A percentile compares a stretch with the other conserved stretches of the same genome.
phyloP scores from a whole-genome alignment of 1,139 yeast genomes.

The Yamadazyma jaroonii region DNA sequence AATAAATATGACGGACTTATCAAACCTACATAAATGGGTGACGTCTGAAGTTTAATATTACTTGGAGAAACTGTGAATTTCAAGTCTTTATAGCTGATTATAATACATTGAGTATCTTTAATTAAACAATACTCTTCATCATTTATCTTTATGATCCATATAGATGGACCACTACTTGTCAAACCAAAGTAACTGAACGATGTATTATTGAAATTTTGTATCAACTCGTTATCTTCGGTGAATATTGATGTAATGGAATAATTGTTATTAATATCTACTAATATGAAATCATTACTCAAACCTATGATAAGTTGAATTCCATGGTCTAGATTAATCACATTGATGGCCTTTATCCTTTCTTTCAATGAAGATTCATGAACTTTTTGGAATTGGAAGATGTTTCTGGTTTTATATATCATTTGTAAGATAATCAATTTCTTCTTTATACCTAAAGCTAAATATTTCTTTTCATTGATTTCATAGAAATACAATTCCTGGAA shows the following conservation, averaged over 20 bases:
- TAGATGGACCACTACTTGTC: slow-evolving; percentile 19
- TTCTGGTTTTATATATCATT: slow-evolving; percentile 29
- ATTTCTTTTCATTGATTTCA: slow-evolving; percentile 17
- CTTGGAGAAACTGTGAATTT: slow-evolving; percentile 16
- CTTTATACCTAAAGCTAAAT: slow-evolving; percentile 29
- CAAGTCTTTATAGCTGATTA: slow-evolving; percentile 10
- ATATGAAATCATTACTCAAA: slow-evolving; percentile 23
- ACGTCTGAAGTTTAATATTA: slow-evolving; percentile 23
- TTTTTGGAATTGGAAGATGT: slow-evolving; percentile 26
- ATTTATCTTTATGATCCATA: slow-evolving; percentile 20
- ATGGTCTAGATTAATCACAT: slow-evolving; percentile 10
- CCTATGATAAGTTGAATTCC: slow-evolving; percentile 23
- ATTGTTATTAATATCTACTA: slow-evolving; percentile 23
- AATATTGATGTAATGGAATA: slow-evolving; percentile 9
- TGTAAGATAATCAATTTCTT: slow-evolving; percentile 29
- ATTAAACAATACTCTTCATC: slow-evolving; percentile 21
- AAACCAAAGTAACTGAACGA: slow-evolving; percentile 32
- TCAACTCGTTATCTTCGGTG: slow-evolving; percentile 12
- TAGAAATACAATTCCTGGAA: slow-evolving; percentile 18
- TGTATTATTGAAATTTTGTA: slow-evolving; percentile 19
- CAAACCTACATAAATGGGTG: slow-evolving; percentile 33
- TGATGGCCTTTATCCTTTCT: slow-evolving; percentile 27
- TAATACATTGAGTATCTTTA: slow-evolving; percentile 25
- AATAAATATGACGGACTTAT: slow-evolving; percentile 48
- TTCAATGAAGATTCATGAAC: slow-evolving; percentile 26